These are phyloP conservation scores for Ashbya aceris DNA, from an alignment of 1,139 yeast species.

Conservation along the genomic window DNA sequence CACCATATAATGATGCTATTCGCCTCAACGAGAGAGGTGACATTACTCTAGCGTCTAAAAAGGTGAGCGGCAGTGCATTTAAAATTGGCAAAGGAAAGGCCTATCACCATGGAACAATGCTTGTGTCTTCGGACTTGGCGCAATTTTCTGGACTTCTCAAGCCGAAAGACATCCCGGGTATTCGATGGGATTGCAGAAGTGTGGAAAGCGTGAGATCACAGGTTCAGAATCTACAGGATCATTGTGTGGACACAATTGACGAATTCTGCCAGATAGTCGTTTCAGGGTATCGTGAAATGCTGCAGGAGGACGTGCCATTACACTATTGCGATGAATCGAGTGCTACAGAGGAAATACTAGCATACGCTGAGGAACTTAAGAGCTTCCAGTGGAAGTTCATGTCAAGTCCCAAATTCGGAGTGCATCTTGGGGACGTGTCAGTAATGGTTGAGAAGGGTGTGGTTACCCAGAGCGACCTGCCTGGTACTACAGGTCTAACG, in stretches of 20 bases:
- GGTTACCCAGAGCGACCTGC: constrained; percentile 13
- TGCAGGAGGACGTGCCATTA: constrained; percentile 14
- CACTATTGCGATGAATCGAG: constrained; percentile 20
- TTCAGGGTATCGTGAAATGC: constrained; percentile 17
- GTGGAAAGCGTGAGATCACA: constrained; percentile 73
- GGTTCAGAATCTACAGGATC: constrained; percentile 49
- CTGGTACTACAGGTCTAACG: constrained; percentile 27
- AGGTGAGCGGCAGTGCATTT: constrained; percentile 86
- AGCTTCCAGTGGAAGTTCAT: constrained; percentile 25
- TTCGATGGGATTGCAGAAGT: constrained; percentile 47
- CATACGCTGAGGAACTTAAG: constrained; percentile 15
- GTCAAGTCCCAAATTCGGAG: constrained; percentile 24
- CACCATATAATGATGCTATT: constrained; percentile 26
- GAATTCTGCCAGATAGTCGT: constrained; percentile 20
- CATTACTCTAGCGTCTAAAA: constrained; percentile 42
- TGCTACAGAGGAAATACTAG: constrained; percentile 18
- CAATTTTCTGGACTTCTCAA: constrained; percentile 49
- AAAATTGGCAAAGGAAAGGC: constrained; percentile 76
- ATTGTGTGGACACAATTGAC: constrained; percentile 14
- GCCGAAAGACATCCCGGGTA: constrained; percentile 37
- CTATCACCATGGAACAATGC: constrained; percentile 96
- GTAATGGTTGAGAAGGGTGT: constrained; percentile 25
- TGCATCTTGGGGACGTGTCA: constrained; percentile 14
- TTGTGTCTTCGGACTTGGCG: constrained; percentile 55
- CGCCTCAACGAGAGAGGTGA: constrained; percentile 70